Evolutionary conservation across 2,329 filamentous ascomycete species (phyloP), one percentile per base, ranked within the genome.

Genomic region (Aspergillus phoenicis): DNA sequence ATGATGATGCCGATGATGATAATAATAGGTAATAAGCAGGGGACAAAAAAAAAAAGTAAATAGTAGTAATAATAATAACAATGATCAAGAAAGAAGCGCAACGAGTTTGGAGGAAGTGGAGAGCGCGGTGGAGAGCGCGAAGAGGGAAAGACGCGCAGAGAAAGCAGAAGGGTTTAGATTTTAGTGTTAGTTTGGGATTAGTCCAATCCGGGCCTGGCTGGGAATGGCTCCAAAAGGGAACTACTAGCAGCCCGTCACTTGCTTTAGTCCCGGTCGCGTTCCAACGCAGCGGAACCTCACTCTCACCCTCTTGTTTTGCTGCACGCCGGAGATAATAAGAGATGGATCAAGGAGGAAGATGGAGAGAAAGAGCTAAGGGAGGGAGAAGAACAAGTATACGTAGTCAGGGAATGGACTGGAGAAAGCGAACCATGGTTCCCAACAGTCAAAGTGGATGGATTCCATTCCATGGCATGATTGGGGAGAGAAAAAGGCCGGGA

Each of bases 281-380:
- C 65, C 65, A 67, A 56, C 53, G 61, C 57, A 43, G 55, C 64
- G 65, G 65, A 66, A 67, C 63, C 63, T 62, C 51, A 28, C 58
- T 57, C 10, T 4, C 30, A 10, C 10, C 11, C 11, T 1, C 11
- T 36, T 13, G 10, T 13, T 5, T 36, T 15, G 11, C 33, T 2
- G 33, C 33, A 36, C 33, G 11, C 5, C 33, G 11, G 11, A 5
- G 11, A 15, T 15, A 36, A 36, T 4, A 36, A 36, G 33, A 30
- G 28, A 30, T 4, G 5, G 11, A 30, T 30, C 4, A 30, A 30
- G 28, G 28, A 11, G 28, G 28, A 45, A 58, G 17, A 17, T 6
- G 43, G 41, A 28, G 26, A 39, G 38, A 24, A 26, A 4, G 8
- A 30, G 28, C 28, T 30, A 30, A 30, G 28, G 11, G 28, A 17